Conservation (phyloP, 164 flowering plant genomes). For the Dillenia turbinata region DNA sequence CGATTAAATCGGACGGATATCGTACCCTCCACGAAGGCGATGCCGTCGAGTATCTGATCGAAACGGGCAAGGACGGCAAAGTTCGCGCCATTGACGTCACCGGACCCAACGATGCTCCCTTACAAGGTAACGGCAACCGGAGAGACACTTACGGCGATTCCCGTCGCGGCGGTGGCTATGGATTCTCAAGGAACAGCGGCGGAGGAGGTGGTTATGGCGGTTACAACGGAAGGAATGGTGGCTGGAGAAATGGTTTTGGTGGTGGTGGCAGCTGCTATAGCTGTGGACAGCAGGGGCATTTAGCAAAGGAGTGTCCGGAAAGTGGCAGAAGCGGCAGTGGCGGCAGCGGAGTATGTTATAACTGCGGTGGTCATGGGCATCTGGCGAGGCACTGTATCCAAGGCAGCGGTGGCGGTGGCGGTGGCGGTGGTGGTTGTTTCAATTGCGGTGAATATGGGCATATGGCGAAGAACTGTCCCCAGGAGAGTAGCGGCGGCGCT, state of each 20-base stretch:
- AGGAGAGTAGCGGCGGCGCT: conserved; percentile 3
- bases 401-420: conserved; percentile 15
- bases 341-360: conserved; percentile 21
- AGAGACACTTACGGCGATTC: conserved; percentile 9
- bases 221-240: conserved; percentile 15
- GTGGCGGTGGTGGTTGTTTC: conserved; percentile 1
- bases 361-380: conserved; percentile 38
- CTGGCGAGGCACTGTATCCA: conserved; percentile 35
- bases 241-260: conserved; percentile 5
- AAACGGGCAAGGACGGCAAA: conserved; percentile 33
- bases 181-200: conserved; percentile 10
- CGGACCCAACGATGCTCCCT: conserved; percentile 35
- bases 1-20: conserved; percentile 57
- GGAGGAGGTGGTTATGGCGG: conserved; percentile 18
- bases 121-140: conserved; percentile 14
- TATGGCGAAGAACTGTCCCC: too few relatives aligned
- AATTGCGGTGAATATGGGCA: too few relatives aligned
- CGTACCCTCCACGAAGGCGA: conserved; percentile 48
- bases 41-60: conserved; percentile 52
- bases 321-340: conserved; percentile 20
- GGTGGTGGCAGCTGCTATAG: conserved; percentile 5
- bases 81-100: conserved; percentile 65
- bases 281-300: conserved; percentile 19
- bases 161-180: conserved; percentile 18
- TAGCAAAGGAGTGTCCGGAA: conserved; percentile 17